Evolutionary conservation across 441 rosid species (phyloP).

Genomic region (Adansonia rubrostipa): DNA sequence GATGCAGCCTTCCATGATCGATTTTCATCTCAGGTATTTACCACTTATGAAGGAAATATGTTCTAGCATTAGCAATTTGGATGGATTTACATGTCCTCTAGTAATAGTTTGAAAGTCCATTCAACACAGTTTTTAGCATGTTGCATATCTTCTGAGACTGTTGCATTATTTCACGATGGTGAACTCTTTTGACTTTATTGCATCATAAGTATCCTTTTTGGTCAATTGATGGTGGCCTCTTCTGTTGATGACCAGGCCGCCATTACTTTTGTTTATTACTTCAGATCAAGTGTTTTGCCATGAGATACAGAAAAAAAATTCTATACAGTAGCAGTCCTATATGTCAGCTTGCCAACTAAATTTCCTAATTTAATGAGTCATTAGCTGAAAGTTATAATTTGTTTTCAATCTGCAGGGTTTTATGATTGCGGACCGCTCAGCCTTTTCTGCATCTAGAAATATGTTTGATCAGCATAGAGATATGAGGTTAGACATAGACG

Average conservation of each 20-base stretch:
- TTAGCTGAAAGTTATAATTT: not conserved
- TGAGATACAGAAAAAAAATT: not conserved
- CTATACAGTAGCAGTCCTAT: not conserved
- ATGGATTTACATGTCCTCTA: not conserved
- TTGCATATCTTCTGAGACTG: not conserved
- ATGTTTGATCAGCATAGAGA: conserved; percentile 75
- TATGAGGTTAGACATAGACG: conserved; percentile 85
- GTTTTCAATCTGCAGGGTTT: conserved; percentile 52
- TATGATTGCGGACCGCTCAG: conserved; percentile 56
- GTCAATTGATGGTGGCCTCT: not conserved
- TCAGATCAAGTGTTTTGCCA: not conserved
- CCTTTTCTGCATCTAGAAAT: conserved; percentile 57
- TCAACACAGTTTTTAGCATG: not conserved
- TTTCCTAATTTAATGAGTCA: not conserved
- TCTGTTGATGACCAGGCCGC: not conserved
- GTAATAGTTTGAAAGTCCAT: not conserved
- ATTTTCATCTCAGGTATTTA: conserved; percentile 63
- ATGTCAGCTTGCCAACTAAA: not conserved
- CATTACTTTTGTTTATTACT: not conserved
- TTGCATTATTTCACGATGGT: not conserved
- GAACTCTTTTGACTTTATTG: not conserved
- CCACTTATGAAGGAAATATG: conserved; percentile 1
- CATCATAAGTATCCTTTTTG: not conserved
- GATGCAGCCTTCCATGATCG: conserved; percentile 58
- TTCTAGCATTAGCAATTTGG: not conserved